Base-by-base conservation (phyloP, 2,329 filamentous ascomycete species). In the Berkeleyomyces basicola region DNA sequence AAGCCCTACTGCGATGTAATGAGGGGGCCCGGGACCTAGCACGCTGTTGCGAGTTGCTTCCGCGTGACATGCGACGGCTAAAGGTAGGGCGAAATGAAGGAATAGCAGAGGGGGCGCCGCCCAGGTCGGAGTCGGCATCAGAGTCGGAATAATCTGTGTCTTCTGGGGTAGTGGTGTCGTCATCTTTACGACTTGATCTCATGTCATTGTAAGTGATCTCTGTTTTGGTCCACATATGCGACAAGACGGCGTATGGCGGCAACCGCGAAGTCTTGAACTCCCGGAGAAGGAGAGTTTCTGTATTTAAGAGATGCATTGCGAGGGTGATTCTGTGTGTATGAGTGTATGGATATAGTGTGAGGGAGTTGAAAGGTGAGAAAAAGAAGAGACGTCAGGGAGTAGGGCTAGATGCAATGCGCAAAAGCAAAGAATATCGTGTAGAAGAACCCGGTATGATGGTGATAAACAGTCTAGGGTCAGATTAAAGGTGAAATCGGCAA, bases 261-360 rank as follows among this genome's bases (percentile, higher is more conserved):
- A 61, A 36, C 2, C 42, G 47, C 37, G 44, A 44, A 6, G 57
- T 53, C 4, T 59, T 51, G 53, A 65, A 65, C n/a, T 63, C 61
- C 10, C 61, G 64, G 9, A 61, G 58, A 43, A 61, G 46, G 37
- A 65, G 43, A n/a, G 57, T 61, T 33, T 61, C 61, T 2, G 64
- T 61, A 59, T 59, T 55, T 31, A 65, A 40, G 7, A 65, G 64
- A 61, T 53, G 64, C 64, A 65, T 65, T 33, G 33, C 61, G 46
- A 40, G n/a, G 16, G 39, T 6, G 37, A n/a, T 40, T 39, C 10
- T 51, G 47, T 31, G 47, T 51, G 33, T 51, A 51, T 51, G 7
- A n/a, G 23, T 2, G 23, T 9, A 51, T n/a, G 14, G 6, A 31
- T 51, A 51, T n/a, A 16, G 46, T n/a, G 36, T 33, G 58, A 23